These are phyloP conservation scores for Ceratobasidium sp. DNA, from an alignment of 1,284 basidiomycete genomes.

Conservation along the genomic window DNA sequence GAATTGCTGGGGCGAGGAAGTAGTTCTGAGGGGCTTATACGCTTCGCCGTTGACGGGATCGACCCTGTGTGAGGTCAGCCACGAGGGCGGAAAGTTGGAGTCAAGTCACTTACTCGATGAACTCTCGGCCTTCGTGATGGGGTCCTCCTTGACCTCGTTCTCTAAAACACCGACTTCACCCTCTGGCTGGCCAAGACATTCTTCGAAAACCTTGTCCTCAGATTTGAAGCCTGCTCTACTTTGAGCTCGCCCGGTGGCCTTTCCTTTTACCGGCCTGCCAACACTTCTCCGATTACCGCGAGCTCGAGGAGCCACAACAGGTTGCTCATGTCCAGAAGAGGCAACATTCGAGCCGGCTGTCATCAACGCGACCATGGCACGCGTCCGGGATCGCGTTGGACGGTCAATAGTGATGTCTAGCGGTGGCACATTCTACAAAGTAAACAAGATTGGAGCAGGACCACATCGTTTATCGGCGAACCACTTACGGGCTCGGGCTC, in stretches of 20 bases:
- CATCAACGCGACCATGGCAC: conserved; percentile 11
- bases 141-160: background rate
- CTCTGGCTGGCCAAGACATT: background rate
- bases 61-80: background rate
- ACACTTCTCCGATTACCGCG: too few species aligned
- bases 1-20: conserved; percentile 5
- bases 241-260: background rate
- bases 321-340: too few species aligned
- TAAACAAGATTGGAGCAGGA: background rate
- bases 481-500: background rate
- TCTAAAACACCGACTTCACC: background rate
- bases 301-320: too few species aligned
- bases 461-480: background rate
- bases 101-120: background rate
- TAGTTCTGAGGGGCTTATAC: background rate
- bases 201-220: background rate
- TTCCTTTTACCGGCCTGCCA: background rate
- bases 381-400: conserved; percentile 20
- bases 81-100: background rate
- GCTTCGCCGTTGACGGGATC: background rate
- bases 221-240: background rate
- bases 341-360: background rate
- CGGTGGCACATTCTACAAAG: background rate
- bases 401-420: background rate
- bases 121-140: too few species aligned